A percentile compares a stretch with the other conserved stretches of the same genome.
Evolutionary conservation across 2,329 filamentous ascomycete species (phyloP).

Genomic region (Paecilomyces sp.): DNA sequence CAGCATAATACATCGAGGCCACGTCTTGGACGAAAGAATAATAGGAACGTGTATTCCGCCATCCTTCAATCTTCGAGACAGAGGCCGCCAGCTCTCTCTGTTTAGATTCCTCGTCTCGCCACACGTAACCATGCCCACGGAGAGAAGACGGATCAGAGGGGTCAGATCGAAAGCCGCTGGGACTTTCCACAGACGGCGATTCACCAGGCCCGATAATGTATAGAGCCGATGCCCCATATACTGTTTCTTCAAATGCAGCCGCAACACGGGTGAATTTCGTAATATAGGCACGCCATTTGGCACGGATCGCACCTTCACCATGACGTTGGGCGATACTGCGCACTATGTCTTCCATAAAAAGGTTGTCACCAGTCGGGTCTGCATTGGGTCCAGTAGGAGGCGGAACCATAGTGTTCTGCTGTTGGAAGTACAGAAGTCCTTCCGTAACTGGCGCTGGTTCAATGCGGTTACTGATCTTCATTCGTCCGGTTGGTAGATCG

Average conservation of each 20-base stretch:
- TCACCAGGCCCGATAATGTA: constrained; percentile 72
- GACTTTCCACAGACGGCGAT: constrained; percentile 45
- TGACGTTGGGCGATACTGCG: constrained; percentile 77
- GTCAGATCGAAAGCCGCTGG: constrained; percentile 30
- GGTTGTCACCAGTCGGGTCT: constrained; percentile 77
- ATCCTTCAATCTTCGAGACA: constrained; percentile 88
- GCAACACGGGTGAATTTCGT: constrained; percentile 86
- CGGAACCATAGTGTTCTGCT: constrained; percentile 44
- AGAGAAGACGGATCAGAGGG: constrained; percentile 45
- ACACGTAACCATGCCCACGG: constrained; percentile 88
- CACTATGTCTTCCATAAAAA: constrained; percentile 82
- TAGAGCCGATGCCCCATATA: constrained; percentile 86
- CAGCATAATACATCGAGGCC: constrained; percentile 31
- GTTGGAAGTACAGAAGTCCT: constrained; percentile 79
- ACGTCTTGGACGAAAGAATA: constrained; percentile 82
- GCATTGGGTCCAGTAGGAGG: constrained; percentile 20
- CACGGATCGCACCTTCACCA: constrained; percentile 81
- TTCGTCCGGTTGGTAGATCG: constrained; percentile 81
- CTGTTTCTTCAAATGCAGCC: constrained; percentile 88
- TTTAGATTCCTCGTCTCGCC: constrained; percentile 75
- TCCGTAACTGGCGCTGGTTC: constrained; percentile 76
- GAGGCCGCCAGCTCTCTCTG: constrained; percentile 84
- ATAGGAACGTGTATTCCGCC: constrained; percentile 92
- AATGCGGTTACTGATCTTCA: constrained; percentile 89
- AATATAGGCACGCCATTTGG: constrained; percentile 94